Conservation (phyloP, 768 basidiomycete species). For the Royoungia palumana region DNA sequence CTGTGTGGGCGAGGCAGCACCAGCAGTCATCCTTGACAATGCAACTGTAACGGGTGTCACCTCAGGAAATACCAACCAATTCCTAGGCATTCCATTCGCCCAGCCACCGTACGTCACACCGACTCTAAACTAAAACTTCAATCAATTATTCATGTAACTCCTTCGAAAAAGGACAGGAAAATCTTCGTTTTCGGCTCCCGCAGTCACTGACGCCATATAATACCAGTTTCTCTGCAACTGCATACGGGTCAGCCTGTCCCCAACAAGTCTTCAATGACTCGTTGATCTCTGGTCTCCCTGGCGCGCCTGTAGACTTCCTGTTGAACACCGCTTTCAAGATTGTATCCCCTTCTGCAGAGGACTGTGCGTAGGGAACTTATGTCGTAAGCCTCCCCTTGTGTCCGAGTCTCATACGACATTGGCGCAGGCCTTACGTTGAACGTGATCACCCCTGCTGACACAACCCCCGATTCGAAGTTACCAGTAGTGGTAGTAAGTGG, state of each 20-base stretch:
- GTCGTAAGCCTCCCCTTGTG: not conserved
- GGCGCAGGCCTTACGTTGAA: slow-evolving; percentile 49
- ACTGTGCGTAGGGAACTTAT: slow-evolving; percentile 38
- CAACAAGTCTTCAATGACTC: slow-evolving; percentile 5
- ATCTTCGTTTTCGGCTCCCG: slow-evolving; percentile 17
- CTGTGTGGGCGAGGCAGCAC: too few species aligned
- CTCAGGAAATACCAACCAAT: too few species aligned
- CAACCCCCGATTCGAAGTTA: slow-evolving; percentile 24
- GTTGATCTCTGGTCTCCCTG: slow-evolving; percentile 8
- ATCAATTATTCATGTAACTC: too few species aligned
- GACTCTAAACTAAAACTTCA: not conserved
- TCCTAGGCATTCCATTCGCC: too few species aligned
- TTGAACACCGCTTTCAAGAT: slow-evolving; percentile 29
- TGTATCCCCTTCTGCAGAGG: slow-evolving; percentile 39
- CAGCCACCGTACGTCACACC: too few species aligned
- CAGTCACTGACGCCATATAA: too few species aligned
- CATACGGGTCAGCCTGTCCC: slow-evolving; percentile 9
- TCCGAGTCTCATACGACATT: not conserved
- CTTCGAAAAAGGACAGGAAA: too few species aligned
- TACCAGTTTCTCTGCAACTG: slow-evolving; percentile 3
- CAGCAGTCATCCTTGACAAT: too few species aligned
- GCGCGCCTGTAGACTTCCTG: slow-evolving; percentile 9
- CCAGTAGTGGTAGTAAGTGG: too few species aligned
- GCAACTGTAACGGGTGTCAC: too few species aligned
- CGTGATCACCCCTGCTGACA: slow-evolving; percentile 43